These are phyloP conservation scores for Ceratorhiza oryzae-sativae DNA, from an alignment of 1,284 basidiomycete species.

Conservation along the genomic window DNA sequence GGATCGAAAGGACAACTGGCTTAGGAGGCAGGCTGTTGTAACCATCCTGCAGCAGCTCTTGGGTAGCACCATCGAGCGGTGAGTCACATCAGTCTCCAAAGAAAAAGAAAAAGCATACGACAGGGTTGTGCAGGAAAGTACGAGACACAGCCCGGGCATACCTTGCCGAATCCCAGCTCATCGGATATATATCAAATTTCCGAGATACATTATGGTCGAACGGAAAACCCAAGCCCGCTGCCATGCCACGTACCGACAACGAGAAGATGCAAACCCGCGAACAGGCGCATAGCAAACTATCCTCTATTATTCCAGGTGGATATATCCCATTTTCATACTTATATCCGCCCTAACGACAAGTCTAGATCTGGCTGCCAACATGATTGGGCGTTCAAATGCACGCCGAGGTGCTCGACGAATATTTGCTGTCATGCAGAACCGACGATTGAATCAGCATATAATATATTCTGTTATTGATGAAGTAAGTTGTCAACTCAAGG, in stretches of 20 bases:
- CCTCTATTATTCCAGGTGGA: slow-evolving; percentile 87
- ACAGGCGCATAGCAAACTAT: slow-evolving; percentile 86
- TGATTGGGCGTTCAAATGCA: slow-evolving; percentile 95
- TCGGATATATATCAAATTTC: slow-evolving; percentile 70
- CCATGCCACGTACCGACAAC: slow-evolving; percentile 72
- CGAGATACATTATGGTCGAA: slow-evolving; percentile 83
- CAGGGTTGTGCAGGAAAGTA: slow-evolving; percentile 76
- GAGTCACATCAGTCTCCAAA: too few species aligned
- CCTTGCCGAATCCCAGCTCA: slow-evolving; percentile 70
- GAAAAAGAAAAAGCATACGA: too few species aligned
- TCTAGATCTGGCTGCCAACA: slow-evolving; percentile 89
- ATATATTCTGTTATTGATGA: slow-evolving; percentile 88
- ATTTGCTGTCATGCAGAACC: slow-evolving; percentile 92
- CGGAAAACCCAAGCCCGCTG: slow-evolving; percentile 70
- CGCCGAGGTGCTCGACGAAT: slow-evolving; percentile 88
- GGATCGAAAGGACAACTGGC: slow-evolving; percentile 94
- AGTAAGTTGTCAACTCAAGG: slow-evolving; percentile 55
- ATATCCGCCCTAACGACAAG: not conserved
- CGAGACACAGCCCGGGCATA: slow-evolving; percentile 75
- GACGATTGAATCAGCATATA: slow-evolving; percentile 90
- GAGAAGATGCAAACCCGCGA: slow-evolving; percentile 82
- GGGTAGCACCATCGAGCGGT: slow-evolving; percentile 95
- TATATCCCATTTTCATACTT: slow-evolving; percentile 16
- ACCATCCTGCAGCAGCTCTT: slow-evolving; percentile 95
- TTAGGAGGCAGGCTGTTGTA: slow-evolving; percentile 93